phyloP scores from a whole-genome alignment of 2,329 filamentous ascomycete species.

The Thermothelomyces thermophilus region DNA sequence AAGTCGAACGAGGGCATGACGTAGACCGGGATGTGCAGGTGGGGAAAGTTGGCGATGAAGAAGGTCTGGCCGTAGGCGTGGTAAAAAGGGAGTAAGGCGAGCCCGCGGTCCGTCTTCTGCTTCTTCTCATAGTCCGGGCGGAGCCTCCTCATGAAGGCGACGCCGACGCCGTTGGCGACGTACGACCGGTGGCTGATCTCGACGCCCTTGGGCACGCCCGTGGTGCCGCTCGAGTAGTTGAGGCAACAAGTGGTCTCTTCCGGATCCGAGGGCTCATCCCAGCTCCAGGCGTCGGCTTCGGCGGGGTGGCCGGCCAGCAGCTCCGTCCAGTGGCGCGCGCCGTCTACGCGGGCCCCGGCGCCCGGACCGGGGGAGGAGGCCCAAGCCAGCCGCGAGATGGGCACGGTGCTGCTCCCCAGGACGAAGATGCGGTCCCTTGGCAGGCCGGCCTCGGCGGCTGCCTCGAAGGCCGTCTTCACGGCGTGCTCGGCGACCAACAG shows the following conservation, averaged over 20 bases:
- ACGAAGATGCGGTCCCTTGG: conserved; percentile 51
- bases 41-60: conserved; percentile 55
- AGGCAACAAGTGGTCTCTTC: conserved; percentile 56
- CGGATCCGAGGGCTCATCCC: conserved; percentile 50
- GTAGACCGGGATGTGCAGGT: conserved; percentile 60
- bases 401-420: conserved; percentile 49
- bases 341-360: conserved; percentile 23
- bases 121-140: conserved; percentile 43
- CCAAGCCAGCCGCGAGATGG: conserved; percentile 18
- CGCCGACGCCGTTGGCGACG: conserved; percentile 61
- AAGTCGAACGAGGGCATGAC: conserved; percentile 77
- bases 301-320: conserved; percentile 44
- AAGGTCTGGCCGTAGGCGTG: conserved; percentile 68
- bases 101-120: conserved; percentile 33
- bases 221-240: conserved; percentile 76
- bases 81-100: conserved; percentile 73
- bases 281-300: conserved; percentile 53
- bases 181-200: conserved; percentile 74
- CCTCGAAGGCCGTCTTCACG: conserved; percentile 59
- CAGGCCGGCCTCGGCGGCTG: conserved; percentile 54
- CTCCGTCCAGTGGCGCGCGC: conserved; percentile 57
- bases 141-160: conserved; percentile 41
- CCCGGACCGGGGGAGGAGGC: conserved; percentile 21
- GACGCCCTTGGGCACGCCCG: conserved; percentile 77
- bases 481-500: conserved; percentile 57